A percentile compares a stretch with the other conserved stretches of the same genome.
phyloP scores from a whole-genome alignment of 2,329 filamentous ascomycete species.

The Bipolaris victoriae region DNA sequence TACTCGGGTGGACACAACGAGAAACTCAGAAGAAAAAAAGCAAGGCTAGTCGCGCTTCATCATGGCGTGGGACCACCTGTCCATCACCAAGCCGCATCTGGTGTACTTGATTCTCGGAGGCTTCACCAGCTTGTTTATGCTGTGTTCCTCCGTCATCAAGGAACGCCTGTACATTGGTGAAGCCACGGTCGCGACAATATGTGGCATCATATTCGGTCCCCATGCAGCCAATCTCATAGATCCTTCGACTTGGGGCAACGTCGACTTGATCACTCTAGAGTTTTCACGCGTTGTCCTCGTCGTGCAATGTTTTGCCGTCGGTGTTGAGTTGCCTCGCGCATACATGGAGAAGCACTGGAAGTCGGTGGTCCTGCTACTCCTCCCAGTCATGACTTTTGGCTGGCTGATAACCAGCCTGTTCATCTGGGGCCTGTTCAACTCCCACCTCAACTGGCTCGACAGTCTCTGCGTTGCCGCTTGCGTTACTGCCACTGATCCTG shows the following conservation, averaged over 20 bases:
- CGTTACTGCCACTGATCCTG: slow-evolving; percentile 95
- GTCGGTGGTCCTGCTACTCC: slow-evolving; percentile 83
- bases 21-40: slow-evolving; percentile 14
- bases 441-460: slow-evolving; percentile 83
- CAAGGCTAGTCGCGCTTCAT: slow-evolving; percentile 15
- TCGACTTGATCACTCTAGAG: slow-evolving; percentile 85
- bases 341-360: slow-evolving; percentile 99
- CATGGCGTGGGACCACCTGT: slow-evolving; percentile 82
- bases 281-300: slow-evolving; percentile 89
- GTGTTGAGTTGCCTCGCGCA: slow-evolving; percentile 85
- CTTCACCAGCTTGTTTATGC: slow-evolving; percentile 97
- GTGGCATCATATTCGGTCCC: slow-evolving; percentile 87
- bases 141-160: slow-evolving; percentile 97
- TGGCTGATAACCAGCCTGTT: slow-evolving; percentile 93
- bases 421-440: slow-evolving; percentile 85
- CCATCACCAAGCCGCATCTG: slow-evolving; percentile 93
- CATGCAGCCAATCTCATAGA: slow-evolving; percentile 82
- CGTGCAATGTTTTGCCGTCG: slow-evolving; percentile 90
- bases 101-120: slow-evolving; percentile 98
- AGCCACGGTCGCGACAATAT: slow-evolving; percentile 89
- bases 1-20: not conserved
- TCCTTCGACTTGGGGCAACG: slow-evolving; percentile 76
- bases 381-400: slow-evolving; percentile 97
- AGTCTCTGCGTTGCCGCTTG: slow-evolving; percentile 87
- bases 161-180: slow-evolving; percentile 98